phyloP scores from a whole-genome alignment of 2,329 filamentous ascomycete species.

The Ampelomyces quisqualis region DNA sequence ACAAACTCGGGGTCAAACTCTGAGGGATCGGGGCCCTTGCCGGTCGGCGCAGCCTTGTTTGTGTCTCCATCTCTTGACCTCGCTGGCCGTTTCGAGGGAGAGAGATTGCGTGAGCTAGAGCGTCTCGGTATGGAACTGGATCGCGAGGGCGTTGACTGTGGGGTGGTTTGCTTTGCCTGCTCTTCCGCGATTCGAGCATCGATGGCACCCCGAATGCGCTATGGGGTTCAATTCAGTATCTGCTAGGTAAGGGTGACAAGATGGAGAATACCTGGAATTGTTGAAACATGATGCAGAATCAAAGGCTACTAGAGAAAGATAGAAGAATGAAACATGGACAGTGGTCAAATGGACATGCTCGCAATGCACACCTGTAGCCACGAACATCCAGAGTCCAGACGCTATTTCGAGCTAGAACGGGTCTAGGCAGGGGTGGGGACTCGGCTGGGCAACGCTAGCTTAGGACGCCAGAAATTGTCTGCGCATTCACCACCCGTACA shows the following conservation, averaged over 20 bases:
- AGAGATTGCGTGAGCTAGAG: slow-evolving; percentile 48
- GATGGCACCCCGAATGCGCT: slow-evolving; percentile 83
- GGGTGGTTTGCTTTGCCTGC: slow-evolving; percentile 66
- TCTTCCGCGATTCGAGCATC: slow-evolving; percentile 89
- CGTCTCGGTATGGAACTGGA: slow-evolving; percentile 50
- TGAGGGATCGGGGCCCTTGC: slow-evolving; percentile 73
- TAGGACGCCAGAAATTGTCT: slow-evolving; percentile 15
- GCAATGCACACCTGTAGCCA: slow-evolving; percentile 22
- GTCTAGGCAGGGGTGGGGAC: slow-evolving; percentile 1
- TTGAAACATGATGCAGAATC: slow-evolving; percentile 37
- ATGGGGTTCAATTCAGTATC: slow-evolving; percentile 22
- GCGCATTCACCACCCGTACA: slow-evolving; percentile 12
- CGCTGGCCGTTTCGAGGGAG: slow-evolving; percentile 39
- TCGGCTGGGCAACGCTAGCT: background rate
- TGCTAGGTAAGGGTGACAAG: background rate
- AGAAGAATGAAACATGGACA: slow-evolving; percentile 7
- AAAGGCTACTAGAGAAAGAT: slow-evolving; percentile 12
- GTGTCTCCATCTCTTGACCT: slow-evolving; percentile 37
- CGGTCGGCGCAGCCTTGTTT: slow-evolving; percentile 45
- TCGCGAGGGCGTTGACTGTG: slow-evolving; percentile 47
- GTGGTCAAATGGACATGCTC: slow-evolving; percentile 7
- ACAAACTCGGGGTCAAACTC: slow-evolving; percentile 86
- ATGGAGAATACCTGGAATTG: slow-evolving; percentile 26
- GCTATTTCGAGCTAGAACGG: slow-evolving; percentile 14
- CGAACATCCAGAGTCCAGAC: slow-evolving; percentile 17